Evolutionary conservation across 148 eudicot species (phyloP), one percentile per base, ranked within the genome.

Genomic region (Arbutus unedo): DNA sequence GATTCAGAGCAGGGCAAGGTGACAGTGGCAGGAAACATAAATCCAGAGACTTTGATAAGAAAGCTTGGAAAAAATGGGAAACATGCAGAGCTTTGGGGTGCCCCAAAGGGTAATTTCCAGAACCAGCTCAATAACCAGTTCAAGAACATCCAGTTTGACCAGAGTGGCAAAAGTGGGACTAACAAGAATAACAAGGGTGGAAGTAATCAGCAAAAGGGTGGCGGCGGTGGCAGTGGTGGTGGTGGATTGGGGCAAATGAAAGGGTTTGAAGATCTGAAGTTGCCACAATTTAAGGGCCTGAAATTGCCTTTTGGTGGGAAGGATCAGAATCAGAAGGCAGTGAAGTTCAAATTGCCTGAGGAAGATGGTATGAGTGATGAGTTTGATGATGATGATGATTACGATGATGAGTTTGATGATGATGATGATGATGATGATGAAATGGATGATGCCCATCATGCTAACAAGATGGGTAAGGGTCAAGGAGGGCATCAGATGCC

Each of bases 1-100:
- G 90, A 90, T 81, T 68, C 89, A 71, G 92, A 90, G 72, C 92
- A 59, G 56, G 91, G 91, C 41, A 90, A 87, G 86, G 92, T 90
- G 45, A 88, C 89, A 7, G 91, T 90, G 45, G 85, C 88, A 11
- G 92, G 92, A 51, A 87, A 84, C 76, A 85, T 88, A 66, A 89
- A 87, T 78, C 79, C 91, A 55, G 83, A 57, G 43, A 85, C 88
- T 4, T 84, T 90, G 75, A 90, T 90, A 79, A 90, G 85, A 86
- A 90, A 90, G 86, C 89, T 90, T 4, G 25, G 80, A 50, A 90
- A 87, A 83, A 88, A 62, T 81, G 92, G 92, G 11, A 90, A 90
- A 77, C 85, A 78, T 84, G 92, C 91, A 55, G 91, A 88, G 81
- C 18, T 88, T 3, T 90, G 92, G 92, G 90, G 90, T 59, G 88